Base-by-base conservation (phyloP, 306 rosid species). In the Trichosanthes cucumerina region DNA sequence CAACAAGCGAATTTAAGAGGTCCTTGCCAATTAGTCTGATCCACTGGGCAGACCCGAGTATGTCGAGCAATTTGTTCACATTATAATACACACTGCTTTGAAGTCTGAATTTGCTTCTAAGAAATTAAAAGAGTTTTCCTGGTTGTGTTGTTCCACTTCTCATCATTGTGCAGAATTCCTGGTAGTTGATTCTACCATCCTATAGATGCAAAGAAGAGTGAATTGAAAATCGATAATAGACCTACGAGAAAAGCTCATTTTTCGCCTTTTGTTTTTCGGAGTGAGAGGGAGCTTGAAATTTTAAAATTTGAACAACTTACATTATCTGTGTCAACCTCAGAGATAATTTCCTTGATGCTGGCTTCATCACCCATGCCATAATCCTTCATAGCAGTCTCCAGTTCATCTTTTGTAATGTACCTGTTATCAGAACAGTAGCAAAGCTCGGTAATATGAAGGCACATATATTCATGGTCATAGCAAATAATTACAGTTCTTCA, bases 101-200 rank as follows among this genome's bases (percentile, higher is more conserved):
- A 69, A 39, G 83, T 76, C 14, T 53, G 59, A 73, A 73, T 49
- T 49, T 9, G 57, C 66, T 68, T n/a, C 71, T 28, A 36, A 72
- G 68, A 56, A 75, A 68, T 81, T 80, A 89, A 18, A 84, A 65
- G 79, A 83, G 85, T 36, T 54, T 82, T 66, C 79, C 85, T 44
- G 84, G 91, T 31, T 87, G 93, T 58, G 84, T 81, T 74, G 84
- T 81, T 82, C 97, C 98, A 44, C 98, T 90, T 88, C 97, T 91
- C 98, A 93, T 93, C 98, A 93, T 93, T 76, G 91, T 72, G 81
- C 96, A 93, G 80, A 93, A 93, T 46, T 93, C 98, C 76, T 86
- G 85, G 52, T 92, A 93, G 87, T 93, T 92, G 83, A 93, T 93
- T 81, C 91, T 89, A 34, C 98, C 98, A 76, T 93, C 98, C 98